Base-by-base conservation (phyloP, 257 asterid species). In the Rauvolfia tetraphylla region DNA sequence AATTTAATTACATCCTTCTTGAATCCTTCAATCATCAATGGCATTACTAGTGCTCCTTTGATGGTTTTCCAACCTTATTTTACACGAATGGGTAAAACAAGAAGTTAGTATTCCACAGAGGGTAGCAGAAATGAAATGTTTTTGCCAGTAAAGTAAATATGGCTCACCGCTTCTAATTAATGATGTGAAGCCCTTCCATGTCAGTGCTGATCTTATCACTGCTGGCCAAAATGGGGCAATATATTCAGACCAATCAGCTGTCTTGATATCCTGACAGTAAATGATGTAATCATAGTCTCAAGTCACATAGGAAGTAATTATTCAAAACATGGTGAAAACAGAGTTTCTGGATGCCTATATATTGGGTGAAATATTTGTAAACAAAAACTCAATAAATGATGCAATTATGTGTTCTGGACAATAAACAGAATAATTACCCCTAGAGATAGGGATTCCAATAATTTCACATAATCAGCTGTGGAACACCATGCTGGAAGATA, bases 141-240 rank as follows among this genome's bases (percentile, higher is more conserved):
- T 63, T 17, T 29, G 27, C 41, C 1, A 22, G 36, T 17, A 41
- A 54, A 38, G 17, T 36, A 66, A 29, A 54, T 56, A 20, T 33
- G 57, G 53, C 72, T 87, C 87, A 95, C 99, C 99, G 78, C 92
- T 86, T 74, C 79, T 85, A 54, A 93, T 71, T 83, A 93, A 70
- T 56, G 99, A 95, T 79, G 93, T 87, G 78, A 95, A 74, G 75
- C 99, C 98, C 84, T 86, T 90, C 98, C 97, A 95, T 71, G 98
- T 78, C 79, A 95, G 75, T 70, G 98, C 98, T 14, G 97, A 85
- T 71, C 82, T 89, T 74, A 95, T 89, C 5, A 95, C 98, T 27
- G 98, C 99, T 10, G 98, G 98, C 98, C 99, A 95, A 79, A 95
- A 95, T 10, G 99, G 99, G 74, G 98, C 99, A 17, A 95, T 97